Conservation (phyloP, 306 rosid species). For the Quillaja saponaria region DNA sequence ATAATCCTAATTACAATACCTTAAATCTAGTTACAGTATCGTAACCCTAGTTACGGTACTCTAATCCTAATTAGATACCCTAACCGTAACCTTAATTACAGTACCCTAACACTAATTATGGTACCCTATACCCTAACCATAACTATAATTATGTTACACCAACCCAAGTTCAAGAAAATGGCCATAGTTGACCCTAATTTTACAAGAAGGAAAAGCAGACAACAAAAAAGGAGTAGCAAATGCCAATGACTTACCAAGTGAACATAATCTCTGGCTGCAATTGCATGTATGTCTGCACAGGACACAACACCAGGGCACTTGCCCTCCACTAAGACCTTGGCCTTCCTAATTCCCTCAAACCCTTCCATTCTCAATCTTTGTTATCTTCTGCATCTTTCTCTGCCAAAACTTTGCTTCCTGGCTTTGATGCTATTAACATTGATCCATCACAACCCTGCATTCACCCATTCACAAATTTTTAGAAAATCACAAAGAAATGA, state of each 20-base stretch:
- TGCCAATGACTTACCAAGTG: slow-evolving; percentile 74
- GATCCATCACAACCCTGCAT: slow-evolving; percentile 92
- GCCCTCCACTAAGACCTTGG: slow-evolving; percentile 74
- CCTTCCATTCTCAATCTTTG: slow-evolving; percentile 68
- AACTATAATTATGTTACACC: no score
- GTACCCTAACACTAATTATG: no score
- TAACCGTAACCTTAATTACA: no score
- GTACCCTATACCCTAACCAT: no score
- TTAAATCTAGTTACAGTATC: no score
- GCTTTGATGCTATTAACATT: slow-evolving; percentile 56
- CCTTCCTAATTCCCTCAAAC: slow-evolving; percentile 67
- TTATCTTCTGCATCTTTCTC: slow-evolving; percentile 83
- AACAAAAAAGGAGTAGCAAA: no score
- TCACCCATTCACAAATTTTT: not conserved
- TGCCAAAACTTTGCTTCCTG: slow-evolving; percentile 57
- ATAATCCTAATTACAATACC: no score
- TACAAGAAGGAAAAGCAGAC: no score
- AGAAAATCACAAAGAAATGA: slow-evolving; percentile 3
- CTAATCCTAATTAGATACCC: no score
- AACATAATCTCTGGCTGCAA: slow-evolving; percentile 88
- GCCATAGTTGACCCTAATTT: no score
- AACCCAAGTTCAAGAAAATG: no score
- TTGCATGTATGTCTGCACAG: slow-evolving; percentile 90
- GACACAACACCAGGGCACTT: slow-evolving; percentile 86
- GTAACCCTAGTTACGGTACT: no score